A percentile compares a stretch with the other conserved stretches of the same genome.
Evolutionary conservation across 2,329 filamentous ascomycete genomes (phyloP).

Genomic region (Cladosporium sp.): DNA sequence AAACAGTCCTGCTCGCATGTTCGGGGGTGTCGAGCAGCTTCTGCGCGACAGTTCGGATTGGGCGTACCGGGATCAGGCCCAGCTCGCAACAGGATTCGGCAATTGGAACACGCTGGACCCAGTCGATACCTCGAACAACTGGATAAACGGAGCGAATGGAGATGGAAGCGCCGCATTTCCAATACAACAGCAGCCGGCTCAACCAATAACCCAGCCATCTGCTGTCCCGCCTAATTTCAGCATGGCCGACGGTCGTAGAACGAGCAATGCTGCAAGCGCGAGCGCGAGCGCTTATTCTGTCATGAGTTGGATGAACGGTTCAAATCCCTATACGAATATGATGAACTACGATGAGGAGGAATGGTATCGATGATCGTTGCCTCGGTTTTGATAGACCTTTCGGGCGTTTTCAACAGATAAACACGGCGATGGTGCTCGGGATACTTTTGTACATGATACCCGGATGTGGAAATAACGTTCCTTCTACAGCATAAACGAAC

Average conservation of each 20-base stretch:
- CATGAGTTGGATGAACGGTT: constrained; percentile 24
- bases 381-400: not conserved
- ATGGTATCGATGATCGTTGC: constrained; percentile 36
- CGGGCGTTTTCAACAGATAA: not conserved
- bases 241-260: not conserved
- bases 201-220: not conserved
- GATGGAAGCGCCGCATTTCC: not conserved
- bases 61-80: constrained; percentile 57
- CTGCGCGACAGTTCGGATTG: constrained; percentile 62
- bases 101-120: constrained; percentile 49
- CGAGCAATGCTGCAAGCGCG: not conserved
- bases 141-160: not conserved
- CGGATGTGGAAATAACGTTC: no score
- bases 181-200: not conserved
- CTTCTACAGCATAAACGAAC: no score
- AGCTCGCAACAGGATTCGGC: constrained; percentile 58
- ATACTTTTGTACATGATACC: no score
- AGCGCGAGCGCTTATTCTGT: constrained; percentile 13
- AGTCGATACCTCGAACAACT: not conserved
- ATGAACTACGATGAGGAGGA: constrained; percentile 37
- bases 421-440: no score
- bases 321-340: constrained; percentile 27
- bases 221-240: not conserved
- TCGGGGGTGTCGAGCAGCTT: constrained; percentile 57
- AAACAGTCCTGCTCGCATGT: constrained; percentile 49